Percentiles rank a stretch among this genome's conserved stretches.
These are phyloP conservation scores for Malus hybrid DNA, from an alignment of 331 rosid genomes.

Conservation along the genomic window DNA sequence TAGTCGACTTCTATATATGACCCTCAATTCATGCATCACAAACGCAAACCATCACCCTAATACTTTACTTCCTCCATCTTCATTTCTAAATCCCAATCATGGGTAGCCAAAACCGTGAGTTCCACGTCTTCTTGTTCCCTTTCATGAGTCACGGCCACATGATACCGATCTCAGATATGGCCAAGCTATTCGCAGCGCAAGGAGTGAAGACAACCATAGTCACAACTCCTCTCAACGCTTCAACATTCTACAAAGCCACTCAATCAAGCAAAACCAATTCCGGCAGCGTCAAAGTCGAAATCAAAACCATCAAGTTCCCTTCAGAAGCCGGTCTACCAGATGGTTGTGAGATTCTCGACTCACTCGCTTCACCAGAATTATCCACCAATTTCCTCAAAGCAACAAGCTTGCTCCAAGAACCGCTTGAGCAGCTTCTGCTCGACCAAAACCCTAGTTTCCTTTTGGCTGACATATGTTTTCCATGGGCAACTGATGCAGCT, in stretches of 20 bases:
- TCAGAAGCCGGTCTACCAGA: background rate
- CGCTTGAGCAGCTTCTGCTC: slow-evolving; percentile 14
- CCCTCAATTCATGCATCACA: too few species aligned
- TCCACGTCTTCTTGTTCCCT: slow-evolving; percentile 12
- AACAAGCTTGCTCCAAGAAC: slow-evolving; percentile 7
- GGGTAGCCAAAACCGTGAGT: too few species aligned
- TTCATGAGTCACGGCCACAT: slow-evolving; percentile 9
- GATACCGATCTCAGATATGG: slow-evolving; percentile 13
- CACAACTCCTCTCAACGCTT: background rate
- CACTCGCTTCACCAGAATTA: background rate
- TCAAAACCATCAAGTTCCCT: background rate
- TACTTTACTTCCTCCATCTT: too few species aligned
- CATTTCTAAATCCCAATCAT: too few species aligned
- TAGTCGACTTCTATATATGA: too few species aligned
- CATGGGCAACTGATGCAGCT: slow-evolving; percentile 1
- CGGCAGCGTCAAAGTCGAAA: background rate
- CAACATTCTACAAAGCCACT: background rate
- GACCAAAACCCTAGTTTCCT: slow-evolving; percentile 25
- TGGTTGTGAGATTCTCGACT: background rate
- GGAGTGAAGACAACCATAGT: slow-evolving; percentile 5
- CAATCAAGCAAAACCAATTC: background rate
- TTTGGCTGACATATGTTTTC: slow-evolving; percentile 27
- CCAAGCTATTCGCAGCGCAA: slow-evolving; percentile 4
- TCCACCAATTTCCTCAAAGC: background rate
- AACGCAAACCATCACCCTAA: too few species aligned